phyloP scores from a whole-genome alignment of 176 grass and related monocot genomes.

The Calamus simplicifolius region DNA sequence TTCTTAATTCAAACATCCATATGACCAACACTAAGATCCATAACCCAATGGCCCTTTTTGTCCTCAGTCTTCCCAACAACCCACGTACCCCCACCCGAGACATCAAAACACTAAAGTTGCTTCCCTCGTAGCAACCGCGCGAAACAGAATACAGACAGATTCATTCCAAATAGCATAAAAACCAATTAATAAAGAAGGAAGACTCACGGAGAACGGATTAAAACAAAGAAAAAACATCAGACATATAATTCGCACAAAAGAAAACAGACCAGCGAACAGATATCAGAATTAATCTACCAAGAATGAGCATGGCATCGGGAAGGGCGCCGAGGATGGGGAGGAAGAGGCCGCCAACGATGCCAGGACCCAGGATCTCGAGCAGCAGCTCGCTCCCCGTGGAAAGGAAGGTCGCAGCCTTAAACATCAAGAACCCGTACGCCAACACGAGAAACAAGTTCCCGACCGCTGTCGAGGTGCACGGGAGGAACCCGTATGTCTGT shows the following conservation, averaged over 20 bases:
- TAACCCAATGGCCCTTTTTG: too few species aligned
- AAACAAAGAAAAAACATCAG: constrained; percentile 17
- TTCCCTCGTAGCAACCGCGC: too few species aligned
- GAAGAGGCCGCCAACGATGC: constrained; percentile 87
- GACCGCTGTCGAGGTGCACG: constrained; percentile 81
- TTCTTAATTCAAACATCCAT: too few species aligned
- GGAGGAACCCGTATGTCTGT: constrained; percentile 74
- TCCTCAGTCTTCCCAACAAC: too few species aligned
- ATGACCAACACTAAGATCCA: too few species aligned
- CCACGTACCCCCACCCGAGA: too few species aligned
- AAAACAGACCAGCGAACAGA: neutral
- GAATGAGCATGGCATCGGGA: constrained; percentile 81
- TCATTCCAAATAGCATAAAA: too few species aligned
- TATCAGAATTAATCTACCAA: constrained; percentile 33
- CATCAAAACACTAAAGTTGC: too few species aligned
- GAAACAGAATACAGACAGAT: too few species aligned
- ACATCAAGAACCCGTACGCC: constrained; percentile 83
- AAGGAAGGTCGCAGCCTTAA: constrained; percentile 76
- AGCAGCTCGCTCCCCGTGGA: constrained; percentile 82
- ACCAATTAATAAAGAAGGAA: too few species aligned
- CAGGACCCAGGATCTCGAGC: constrained; percentile 86
- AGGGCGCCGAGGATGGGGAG: constrained; percentile 93
- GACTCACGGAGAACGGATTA: too few species aligned
- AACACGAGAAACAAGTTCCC: constrained; percentile 81
- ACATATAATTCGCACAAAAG: constrained; percentile 11